Percentiles rank a stretch among this genome's conserved stretches.
phyloP scores from a whole-genome alignment of 2,329 filamentous ascomycete species.

The Fusarium continuum region DNA sequence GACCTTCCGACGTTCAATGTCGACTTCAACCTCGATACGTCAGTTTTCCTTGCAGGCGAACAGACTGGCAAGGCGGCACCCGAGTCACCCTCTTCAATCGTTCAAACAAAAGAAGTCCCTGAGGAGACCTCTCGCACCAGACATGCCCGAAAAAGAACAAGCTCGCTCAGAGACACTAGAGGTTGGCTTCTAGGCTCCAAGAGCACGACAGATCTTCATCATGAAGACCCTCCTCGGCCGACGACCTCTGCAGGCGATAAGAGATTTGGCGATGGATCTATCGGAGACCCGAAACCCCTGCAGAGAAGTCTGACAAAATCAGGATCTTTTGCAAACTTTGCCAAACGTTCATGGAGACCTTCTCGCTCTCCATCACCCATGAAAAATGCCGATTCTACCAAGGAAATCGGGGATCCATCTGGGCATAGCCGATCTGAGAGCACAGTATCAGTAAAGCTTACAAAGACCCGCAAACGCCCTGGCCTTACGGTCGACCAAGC shows the following conservation, averaged over 20 bases:
- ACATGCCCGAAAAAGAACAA: conserved; percentile 51
- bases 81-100: conserved; percentile 23
- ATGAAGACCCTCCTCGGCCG: conserved; percentile 39
- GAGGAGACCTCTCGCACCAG: conserved; percentile 30
- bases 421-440: conserved; percentile 41
- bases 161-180: conserved; percentile 58
- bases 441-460: conserved; percentile 38
- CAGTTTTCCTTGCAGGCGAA: conserved; percentile 51
- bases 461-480: conserved; percentile 43
- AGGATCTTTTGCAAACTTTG: conserved; percentile 60
- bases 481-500: conserved; percentile 43
- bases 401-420: conserved; percentile 33
- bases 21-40: conserved; percentile 59
- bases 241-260: conserved; percentile 42
- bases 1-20: conserved; percentile 64
- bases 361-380: conserved; percentile 61
- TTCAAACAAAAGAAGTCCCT: conserved; percentile 37
- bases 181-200: conserved; percentile 63
- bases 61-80: conserved; percentile 23
- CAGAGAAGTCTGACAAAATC: conserved; percentile 53
- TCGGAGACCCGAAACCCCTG: conserved; percentile 41
- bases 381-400: conserved; percentile 40
- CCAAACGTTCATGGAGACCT: conserved; percentile 61
- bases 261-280: conserved; percentile 29
- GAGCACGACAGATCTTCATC: conserved; percentile 45